Percentiles rank a stretch among this genome's conserved stretches.
These are phyloP conservation scores for Podila verticillata DNA, from an alignment of 192 early-diverging fungal species.

Conservation along the genomic window DNA sequence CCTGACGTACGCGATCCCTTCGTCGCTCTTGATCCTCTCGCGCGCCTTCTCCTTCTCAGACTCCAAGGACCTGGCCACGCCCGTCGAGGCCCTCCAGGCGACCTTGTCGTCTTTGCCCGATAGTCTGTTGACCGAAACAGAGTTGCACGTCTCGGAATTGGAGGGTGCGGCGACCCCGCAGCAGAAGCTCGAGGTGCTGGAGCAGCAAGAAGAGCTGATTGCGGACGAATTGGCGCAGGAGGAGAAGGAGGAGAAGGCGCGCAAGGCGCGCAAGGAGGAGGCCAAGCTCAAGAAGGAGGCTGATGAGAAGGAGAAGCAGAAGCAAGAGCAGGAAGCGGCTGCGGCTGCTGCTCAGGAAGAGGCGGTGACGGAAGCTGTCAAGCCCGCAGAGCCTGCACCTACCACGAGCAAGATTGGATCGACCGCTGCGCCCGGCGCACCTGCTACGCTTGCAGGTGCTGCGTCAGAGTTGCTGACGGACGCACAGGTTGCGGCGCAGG, in stretches of 20 bases:
- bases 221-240: slow-evolving; percentile 94
- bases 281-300: slow-evolving; percentile 59
- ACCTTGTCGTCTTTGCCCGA: slow-evolving; percentile 92
- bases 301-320: slow-evolving; percentile 54
- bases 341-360: slow-evolving; percentile 9
- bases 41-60: slow-evolving; percentile 86
- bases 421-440: slow-evolving; percentile 31
- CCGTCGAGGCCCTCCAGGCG: slow-evolving; percentile 88
- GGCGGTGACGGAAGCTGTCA: slow-evolving; percentile 1
- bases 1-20: slow-evolving; percentile 90
- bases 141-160: slow-evolving; percentile 86
- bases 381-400: slow-evolving; percentile 8
- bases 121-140: slow-evolving; percentile 88
- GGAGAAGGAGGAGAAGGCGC: slow-evolving; percentile 70
- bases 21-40: slow-evolving; percentile 88
- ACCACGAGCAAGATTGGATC: slow-evolving; percentile 17
- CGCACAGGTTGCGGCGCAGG: slow-evolving; percentile 45
- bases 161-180: slow-evolving; percentile 91
- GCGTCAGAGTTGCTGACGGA: slow-evolving; percentile 40
- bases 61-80: slow-evolving; percentile 54
- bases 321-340: slow-evolving; percentile 32
- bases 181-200: slow-evolving; percentile 92
- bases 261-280: slow-evolving; percentile 67
- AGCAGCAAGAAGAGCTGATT: slow-evolving; percentile 97
- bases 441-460: slow-evolving; percentile 31